phyloP scores from a whole-genome alignment of 306 rosid species.

The Myrica gale region DNA sequence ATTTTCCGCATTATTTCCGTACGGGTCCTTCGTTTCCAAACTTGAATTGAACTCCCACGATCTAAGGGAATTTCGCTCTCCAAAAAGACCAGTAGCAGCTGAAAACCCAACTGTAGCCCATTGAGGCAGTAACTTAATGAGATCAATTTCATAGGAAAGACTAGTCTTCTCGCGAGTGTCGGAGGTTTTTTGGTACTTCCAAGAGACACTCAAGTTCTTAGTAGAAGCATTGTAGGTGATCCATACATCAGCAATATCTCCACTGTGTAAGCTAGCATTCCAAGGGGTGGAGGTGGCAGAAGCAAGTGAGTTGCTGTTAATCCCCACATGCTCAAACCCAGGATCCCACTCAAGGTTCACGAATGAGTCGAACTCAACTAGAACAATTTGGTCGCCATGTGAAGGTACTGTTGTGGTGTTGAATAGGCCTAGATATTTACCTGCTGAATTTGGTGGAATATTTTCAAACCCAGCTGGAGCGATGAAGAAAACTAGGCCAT shows the following conservation, averaged over 20 bases:
- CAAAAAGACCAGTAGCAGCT: conserved; percentile 34
- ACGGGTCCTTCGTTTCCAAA: not conserved
- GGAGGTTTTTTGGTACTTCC: conserved; percentile 7
- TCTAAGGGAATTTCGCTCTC: conserved; percentile 31
- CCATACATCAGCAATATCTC: not conserved
- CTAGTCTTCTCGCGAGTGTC: not conserved
- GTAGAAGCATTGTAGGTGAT: conserved; percentile 3
- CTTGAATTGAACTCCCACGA: conserved; percentile 31
- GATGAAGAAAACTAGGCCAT: conserved; percentile 12
- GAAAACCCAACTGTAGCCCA: conserved; percentile 51
- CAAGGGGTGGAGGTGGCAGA: not conserved
- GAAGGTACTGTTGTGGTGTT: not conserved
- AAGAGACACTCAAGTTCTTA: conserved; percentile 19
- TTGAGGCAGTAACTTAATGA: conserved; percentile 36
- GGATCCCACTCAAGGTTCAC: not conserved
- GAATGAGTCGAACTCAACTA: not conserved
- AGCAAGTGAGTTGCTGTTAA: not conserved
- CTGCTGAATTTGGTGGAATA: not conserved
- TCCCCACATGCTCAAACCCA: not conserved
- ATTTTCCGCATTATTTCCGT: not conserved
- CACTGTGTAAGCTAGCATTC: conserved; percentile 22
- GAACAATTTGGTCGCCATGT: not conserved
- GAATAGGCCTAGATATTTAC: not conserved
- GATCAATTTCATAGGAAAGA: conserved; percentile 25
- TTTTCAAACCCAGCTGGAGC: conserved; percentile 13